A percentile compares a stretch with the other conserved stretches of the same genome.
Conservation (phyloP, 1,139 yeast species). For the Diutina pseudorugosa region DNA sequence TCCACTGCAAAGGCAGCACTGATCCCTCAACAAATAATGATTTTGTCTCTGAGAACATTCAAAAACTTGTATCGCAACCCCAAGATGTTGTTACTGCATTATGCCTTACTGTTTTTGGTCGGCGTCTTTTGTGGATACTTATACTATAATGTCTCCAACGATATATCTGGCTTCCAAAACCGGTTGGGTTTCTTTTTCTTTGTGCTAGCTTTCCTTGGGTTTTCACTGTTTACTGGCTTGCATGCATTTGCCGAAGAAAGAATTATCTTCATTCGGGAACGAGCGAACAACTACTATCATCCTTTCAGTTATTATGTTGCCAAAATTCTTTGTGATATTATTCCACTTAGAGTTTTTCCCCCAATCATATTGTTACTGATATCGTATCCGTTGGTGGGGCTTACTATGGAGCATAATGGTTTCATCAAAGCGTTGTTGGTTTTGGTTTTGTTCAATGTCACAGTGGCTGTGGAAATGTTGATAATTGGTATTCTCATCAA, state of each 20-base stretch:
- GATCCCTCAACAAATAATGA: conserved; percentile 47
- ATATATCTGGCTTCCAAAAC: conserved; percentile 93
- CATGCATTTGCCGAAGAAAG: conserved; percentile 84
- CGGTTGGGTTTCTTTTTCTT: conserved; percentile 88
- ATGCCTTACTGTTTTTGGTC: conserved; percentile 59
- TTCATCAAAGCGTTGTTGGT: conserved; percentile 61
- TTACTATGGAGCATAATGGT: conserved; percentile 69
- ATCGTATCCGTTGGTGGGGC: conserved; percentile 85
- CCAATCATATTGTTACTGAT: conserved; percentile 76
- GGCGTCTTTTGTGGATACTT: conserved; percentile 80
- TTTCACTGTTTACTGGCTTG: conserved; percentile 82
- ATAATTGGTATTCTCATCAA: conserved; percentile 77
- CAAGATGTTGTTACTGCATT: conserved; percentile 69
- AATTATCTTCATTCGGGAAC: conserved; percentile 77
- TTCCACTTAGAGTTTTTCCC: conserved; percentile 84
- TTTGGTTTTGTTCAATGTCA: conserved; percentile 70
- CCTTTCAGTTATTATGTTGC: conserved; percentile 78
- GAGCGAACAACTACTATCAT: conserved; percentile 87
- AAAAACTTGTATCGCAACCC: conserved; percentile 91
- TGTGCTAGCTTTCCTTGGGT: conserved; percentile 81
- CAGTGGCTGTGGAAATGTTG: conserved; percentile 75
- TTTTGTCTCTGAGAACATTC: conserved; percentile 77
- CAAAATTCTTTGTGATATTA: conserved; percentile 77
- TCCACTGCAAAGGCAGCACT: conserved; percentile 33
- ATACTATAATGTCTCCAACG: conserved; percentile 72